Evolutionary conservation across 345 rosid species (phyloP), one percentile per base, ranked within the genome.

Genomic region (Rhizophora mangle): DNA sequence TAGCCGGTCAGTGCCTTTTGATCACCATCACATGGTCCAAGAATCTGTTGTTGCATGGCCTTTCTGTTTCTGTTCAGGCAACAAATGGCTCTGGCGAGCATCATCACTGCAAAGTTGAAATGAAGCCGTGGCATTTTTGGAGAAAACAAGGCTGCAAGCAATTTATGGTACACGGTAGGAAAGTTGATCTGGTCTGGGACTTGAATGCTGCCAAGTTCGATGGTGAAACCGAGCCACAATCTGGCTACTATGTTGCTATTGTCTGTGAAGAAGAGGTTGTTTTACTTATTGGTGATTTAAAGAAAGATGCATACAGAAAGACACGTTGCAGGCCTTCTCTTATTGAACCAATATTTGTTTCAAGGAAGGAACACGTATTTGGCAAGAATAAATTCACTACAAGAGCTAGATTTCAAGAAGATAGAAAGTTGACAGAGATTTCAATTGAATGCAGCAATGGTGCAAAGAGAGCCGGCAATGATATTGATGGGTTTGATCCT

Each of bases 41-140:
- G 78, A 82, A 81, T 37, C 68, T 83, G 53, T 34, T 87, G 70
- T 69, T 81, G 1, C 88, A 83, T 24, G 85, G 87, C 21, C 79
- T 87, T 1, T 81, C 83, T 10, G 60, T 87, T 71, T 76, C 87
- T 1, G 79, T 87, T 58, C 80, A 85, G 64, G 79, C 81, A n/a
- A 56, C 76, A 6, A 73, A 71, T 4, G 74, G 69, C 9, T 43
- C 49, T 6, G 60, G 69, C 5, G 74, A 76, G 6, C 75, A 61
- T 30, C 51, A 71, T 15, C 67, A 64, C 27, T 81, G 85, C 79
- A 84, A 83, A 58, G 63, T 83, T 19, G 87, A 87, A 53, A 73
- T 83, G 27, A 87, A 85, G 76, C 87, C 87, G 15, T 87, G 91
- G 91, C 74, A 68, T 65, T 87, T 87, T 60, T 82, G 86, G 89